phyloP scores from a whole-genome alignment of 495 filamentous ascomycete genomes.

The Aspergillus wentii region DNA sequence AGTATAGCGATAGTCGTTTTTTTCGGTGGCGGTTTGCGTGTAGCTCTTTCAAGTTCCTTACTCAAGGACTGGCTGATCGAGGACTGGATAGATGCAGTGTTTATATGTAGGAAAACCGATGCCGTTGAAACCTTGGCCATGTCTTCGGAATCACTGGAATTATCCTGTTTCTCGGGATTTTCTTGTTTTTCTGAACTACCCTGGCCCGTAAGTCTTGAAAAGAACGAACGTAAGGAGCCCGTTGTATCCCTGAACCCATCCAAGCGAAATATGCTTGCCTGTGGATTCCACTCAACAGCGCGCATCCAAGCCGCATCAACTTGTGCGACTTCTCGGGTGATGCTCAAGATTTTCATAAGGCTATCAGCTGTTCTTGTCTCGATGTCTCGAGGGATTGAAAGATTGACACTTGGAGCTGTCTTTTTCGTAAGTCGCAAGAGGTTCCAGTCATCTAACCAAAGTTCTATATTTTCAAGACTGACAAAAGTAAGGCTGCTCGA shows the following conservation, averaged over 20 bases:
- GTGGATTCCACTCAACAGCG: constrained; percentile 74
- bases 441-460: constrained; percentile 84
- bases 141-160: constrained; percentile 48
- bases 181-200: constrained; percentile 38
- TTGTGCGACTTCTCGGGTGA: constrained; percentile 77
- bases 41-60: constrained; percentile 88
- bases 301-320: constrained; percentile 92
- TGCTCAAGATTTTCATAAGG: constrained; percentile 71
- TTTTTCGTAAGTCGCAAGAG: constrained; percentile 77
- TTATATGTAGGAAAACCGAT: constrained; percentile 82
- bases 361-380: constrained; percentile 76
- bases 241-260: constrained; percentile 40
- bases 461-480: constrained; percentile 75
- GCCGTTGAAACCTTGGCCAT: constrained; percentile 61
- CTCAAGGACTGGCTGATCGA: constrained; percentile 62
- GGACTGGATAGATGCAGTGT: constrained; percentile 74
- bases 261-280: constrained; percentile 37
- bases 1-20: constrained; percentile 77
- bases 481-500: constrained; percentile 96
- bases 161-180: constrained; percentile 21
- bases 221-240: constrained; percentile 70
- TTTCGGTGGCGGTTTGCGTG: constrained; percentile 93
- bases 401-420: constrained; percentile 63
- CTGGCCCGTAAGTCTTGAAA: constrained; percentile 61
- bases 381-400: constrained; percentile 74